Evolutionary conservation across 495 filamentous ascomycete genomes (phyloP).

Genomic region (Aspergillus biplanus): DNA sequence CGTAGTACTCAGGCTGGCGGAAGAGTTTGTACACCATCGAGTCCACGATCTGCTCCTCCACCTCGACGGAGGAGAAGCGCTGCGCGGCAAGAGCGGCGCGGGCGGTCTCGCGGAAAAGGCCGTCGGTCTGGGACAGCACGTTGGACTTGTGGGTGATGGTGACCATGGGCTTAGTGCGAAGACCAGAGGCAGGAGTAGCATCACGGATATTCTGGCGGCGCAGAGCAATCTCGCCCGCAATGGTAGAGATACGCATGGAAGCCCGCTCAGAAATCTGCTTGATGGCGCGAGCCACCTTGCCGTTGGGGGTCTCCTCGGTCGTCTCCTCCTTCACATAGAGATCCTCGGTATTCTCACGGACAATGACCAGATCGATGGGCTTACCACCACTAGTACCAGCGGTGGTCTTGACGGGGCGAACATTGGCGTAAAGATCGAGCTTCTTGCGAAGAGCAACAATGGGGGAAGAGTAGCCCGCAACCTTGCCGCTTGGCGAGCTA

Average conservation of each 20-base stretch:
- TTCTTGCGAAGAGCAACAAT: slow-evolving; percentile 97
- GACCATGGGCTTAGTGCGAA: slow-evolving; percentile 73
- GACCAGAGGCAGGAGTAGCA: slow-evolving; percentile 45
- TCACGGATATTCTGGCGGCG: slow-evolving; percentile 79
- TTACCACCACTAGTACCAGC: slow-evolving; percentile 50
- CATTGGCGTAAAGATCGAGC: slow-evolving; percentile 94
- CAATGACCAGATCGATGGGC: slow-evolving; percentile 94
- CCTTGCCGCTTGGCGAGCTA: slow-evolving; percentile 81
- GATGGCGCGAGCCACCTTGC: slow-evolving; percentile 94
- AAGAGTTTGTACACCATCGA: slow-evolving; percentile 99
- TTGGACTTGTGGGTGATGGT: slow-evolving; percentile 99
- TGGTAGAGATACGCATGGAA: slow-evolving; percentile 79
- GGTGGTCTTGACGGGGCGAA: slow-evolving; percentile 92
- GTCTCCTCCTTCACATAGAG: slow-evolving; percentile 97
- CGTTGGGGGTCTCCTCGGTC: slow-evolving; percentile 69
- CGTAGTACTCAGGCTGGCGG: slow-evolving; percentile 90
- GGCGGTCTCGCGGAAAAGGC: slow-evolving; percentile 85
- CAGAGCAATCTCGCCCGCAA: slow-evolving; percentile 93
- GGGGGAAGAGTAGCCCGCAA: slow-evolving; percentile 93
- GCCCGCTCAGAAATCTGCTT: slow-evolving; percentile 92
- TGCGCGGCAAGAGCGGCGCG: slow-evolving; percentile 67
- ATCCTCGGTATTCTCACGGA: slow-evolving; percentile 98
- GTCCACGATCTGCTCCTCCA: slow-evolving; percentile 99
- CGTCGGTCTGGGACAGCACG: slow-evolving; percentile 94
- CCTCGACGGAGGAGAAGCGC: slow-evolving; percentile 62